Base-by-base conservation (phyloP, 768 basidiomycete genomes). In the Gelatoporia subvermispora region DNA sequence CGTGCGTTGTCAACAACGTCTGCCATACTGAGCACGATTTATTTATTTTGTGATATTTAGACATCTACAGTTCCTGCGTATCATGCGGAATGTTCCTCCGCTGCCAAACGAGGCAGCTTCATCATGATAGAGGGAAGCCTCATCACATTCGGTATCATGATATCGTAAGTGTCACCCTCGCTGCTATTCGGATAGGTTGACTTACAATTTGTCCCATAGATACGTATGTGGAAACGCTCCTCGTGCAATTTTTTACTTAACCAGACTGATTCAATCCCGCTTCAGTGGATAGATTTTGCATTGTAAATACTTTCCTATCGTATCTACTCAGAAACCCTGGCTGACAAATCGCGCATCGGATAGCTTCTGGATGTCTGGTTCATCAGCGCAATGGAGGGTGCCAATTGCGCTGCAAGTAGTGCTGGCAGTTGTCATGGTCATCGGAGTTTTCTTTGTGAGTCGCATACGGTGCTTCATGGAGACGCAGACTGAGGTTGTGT, bases 51-150 rank as follows among this genome's bases (percentile, higher is more conserved):
- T 21, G n/a, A n/a, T n/a, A 13, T 3, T 34, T 36, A 83, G 76
- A 84, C 83, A 3, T 82, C 82, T 2, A 82, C 81, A 15, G 77
- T 82, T 0, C 82, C 83, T 2, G 70, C 73, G 9, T 85, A 83
- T 58, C 81, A 82, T 49, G 78, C 81, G 0, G 84, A 86, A 62
- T 82, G 81, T 57, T 82, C 83, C 1, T 73, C 78, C 4, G 75
- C 81, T 3, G 70, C 78, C 24, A 71, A 71, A 47, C 68, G 84
- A 41, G 83, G 84, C 18, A 75, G 77, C 47, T 66, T 83, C 48
- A 81, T 85, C 45, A 79, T 82, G 74, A 73, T 84, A 45, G 80
- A 83, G 61, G 82, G 82, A 3, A 77, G 74, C 59, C 64, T 81
- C 16, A 82, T 83, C 53, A 78, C 79, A 0, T 79, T 78, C 58